Percentiles rank a stretch among this genome's conserved stretches.
Conservation (phyloP, 768 basidiomycete species). For the Trametes meyenii region DNA sequence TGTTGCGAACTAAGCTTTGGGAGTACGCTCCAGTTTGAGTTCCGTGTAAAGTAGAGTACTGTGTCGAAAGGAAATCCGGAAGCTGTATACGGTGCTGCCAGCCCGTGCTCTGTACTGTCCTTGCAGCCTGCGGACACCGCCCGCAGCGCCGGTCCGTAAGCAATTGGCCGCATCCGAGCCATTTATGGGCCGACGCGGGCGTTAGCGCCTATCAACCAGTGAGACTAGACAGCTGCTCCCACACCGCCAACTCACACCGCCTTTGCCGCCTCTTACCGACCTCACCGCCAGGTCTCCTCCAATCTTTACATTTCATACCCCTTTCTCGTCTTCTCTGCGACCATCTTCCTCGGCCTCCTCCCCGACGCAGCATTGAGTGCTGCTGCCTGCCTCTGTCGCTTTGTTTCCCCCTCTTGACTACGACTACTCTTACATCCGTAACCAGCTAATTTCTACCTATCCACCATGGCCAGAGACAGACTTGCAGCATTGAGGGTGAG, state of each 20-base stretch:
- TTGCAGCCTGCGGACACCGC: not conserved
- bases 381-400: conserved; percentile 8
- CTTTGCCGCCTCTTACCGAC: conserved; percentile 3
- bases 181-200: not conserved
- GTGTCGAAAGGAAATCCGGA: not conserved
- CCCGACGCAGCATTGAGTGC: conserved; percentile 30
- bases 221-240: conserved; percentile 13
- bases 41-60: not conserved
- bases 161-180: not conserved
- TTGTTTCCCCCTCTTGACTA: conserved; percentile 17
- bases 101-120: not conserved
- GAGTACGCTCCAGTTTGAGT: not conserved
- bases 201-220: conserved; percentile 17
- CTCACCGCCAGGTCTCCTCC: conserved; percentile 13
- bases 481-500: conserved; percentile 84
- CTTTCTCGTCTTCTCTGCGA: conserved; percentile 9
- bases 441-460: conserved; percentile 27
- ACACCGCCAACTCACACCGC: conserved; percentile 26
- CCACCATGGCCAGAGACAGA: conserved; percentile 84
- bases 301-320: conserved; percentile 16
- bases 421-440: conserved; percentile 18
- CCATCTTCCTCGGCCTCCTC: conserved; percentile 8
- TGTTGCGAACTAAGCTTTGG: conserved; percentile 38
- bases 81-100: not conserved
- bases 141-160: conserved; percentile 5